Percentiles rank a stretch among this genome's conserved stretches.
Conservation (phyloP, 176 grass and related monocot species). For the Neostapfia colusana region DNA sequence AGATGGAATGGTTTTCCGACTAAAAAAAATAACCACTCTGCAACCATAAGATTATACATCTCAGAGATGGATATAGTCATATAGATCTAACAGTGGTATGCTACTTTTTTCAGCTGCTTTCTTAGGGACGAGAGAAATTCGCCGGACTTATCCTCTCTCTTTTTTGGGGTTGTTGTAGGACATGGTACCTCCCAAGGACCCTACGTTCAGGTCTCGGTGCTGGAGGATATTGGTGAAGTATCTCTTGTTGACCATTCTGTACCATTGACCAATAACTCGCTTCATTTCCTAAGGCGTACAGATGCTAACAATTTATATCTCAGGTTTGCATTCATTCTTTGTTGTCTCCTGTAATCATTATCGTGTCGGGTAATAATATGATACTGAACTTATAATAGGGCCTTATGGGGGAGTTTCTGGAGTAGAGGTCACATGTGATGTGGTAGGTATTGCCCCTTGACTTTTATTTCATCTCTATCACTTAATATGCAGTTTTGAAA, state of each 20-base stretch:
- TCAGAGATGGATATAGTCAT: conserved; percentile 92
- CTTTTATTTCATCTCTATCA: conserved; percentile 21
- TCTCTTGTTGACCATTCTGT: conserved; percentile 86
- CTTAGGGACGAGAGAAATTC: background rate
- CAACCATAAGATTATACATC: conserved; percentile 73
- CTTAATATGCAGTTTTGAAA: conserved; percentile 7
- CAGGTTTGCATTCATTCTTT: conserved; percentile 51
- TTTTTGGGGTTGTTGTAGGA: conserved; percentile 51
- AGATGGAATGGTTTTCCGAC: too few species aligned
- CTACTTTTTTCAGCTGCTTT: conserved; percentile 13
- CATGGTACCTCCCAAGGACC: conserved; percentile 95
- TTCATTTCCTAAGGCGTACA: conserved; percentile 86
- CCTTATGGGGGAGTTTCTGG: conserved; percentile 92
- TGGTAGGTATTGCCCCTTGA: conserved; percentile 38
- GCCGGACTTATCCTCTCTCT: conserved; percentile 7
- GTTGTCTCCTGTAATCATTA: background rate
- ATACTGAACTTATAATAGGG: conserved; percentile 52
- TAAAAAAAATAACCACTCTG: too few species aligned
- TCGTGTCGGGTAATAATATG: background rate
- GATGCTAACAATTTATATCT: conserved; percentile 85
- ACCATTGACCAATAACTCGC: conserved; percentile 82
- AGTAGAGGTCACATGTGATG: conserved; percentile 53
- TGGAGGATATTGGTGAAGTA: conserved; percentile 89
- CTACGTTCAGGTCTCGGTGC: conserved; percentile 84
- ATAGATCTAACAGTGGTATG: conserved; percentile 95